A percentile compares a stretch with the other conserved stretches of the same genome.
These are phyloP conservation scores for Fusarium sp. DNA, from an alignment of 2,329 filamentous ascomycete genomes.

Conservation along the genomic window DNA sequence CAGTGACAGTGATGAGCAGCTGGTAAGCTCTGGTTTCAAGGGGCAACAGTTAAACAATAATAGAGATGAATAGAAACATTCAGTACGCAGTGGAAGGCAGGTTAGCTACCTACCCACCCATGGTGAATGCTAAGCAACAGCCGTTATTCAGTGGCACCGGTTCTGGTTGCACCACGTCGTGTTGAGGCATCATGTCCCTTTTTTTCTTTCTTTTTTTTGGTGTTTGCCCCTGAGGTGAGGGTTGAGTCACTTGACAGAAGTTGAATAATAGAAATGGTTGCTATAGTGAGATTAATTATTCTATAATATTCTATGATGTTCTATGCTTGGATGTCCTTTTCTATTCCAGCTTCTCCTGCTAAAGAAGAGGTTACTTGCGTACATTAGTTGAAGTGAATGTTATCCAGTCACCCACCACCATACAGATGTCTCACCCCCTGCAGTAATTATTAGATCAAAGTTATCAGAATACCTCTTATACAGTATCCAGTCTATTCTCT, in stretches of 20 bases:
- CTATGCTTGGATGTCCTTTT: background rate
- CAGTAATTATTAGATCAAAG: background rate
- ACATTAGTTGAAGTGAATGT: background rate
- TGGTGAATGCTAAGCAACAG: constrained; percentile 19
- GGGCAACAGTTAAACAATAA: constrained; percentile 34
- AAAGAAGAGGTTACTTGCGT: background rate
- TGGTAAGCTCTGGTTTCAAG: constrained; percentile 28
- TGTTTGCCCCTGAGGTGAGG: constrained; percentile 32
- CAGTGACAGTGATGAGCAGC: constrained; percentile 28
- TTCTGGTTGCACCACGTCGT: constrained; percentile 33
- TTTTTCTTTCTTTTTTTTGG: no score
- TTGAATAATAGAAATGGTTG: background rate
- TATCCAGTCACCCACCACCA: no score
- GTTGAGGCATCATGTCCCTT: constrained; percentile 28
- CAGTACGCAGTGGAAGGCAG: background rate
- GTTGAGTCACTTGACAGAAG: constrained; percentile 5
- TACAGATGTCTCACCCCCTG: background rate
- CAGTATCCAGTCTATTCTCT: background rate
- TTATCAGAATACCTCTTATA: background rate
- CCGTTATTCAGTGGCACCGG: constrained; percentile 33
- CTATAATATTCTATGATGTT: background rate
- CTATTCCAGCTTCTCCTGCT: background rate
- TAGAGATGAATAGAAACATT: constrained; percentile 10
- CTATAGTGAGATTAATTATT: no score
- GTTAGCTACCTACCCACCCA: no score